phyloP scores from a whole-genome alignment of 1,284 basidiomycete species.

The Takashimella tepidaria region DNA sequence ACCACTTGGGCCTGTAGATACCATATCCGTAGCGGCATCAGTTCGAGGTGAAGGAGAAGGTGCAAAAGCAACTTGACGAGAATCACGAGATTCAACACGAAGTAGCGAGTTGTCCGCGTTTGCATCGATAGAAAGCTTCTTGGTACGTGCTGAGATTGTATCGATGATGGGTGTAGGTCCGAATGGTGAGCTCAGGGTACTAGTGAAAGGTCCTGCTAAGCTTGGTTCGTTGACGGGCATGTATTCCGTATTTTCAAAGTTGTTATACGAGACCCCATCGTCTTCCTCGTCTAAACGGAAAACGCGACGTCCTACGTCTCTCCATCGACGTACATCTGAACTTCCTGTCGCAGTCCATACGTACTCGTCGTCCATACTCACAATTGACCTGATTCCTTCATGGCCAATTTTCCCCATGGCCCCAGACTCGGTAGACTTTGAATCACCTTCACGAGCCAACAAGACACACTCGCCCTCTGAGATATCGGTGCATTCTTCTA shows the following conservation, averaged over 20 bases:
- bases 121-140: constrained; percentile 19
- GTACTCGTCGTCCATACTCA: constrained; percentile 74
- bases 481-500: constrained; percentile 71
- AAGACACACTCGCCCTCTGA: constrained; percentile 85
- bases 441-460: constrained; percentile 62
- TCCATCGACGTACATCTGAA: constrained; percentile 78
- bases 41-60: constrained; percentile 6
- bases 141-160: constrained; percentile 16
- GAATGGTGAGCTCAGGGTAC: constrained; percentile 17
- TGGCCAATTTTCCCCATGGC: constrained; percentile 43
- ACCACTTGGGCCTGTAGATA: neutral
- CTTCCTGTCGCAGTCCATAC: constrained; percentile 87
- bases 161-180: constrained; percentile 19
- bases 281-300: constrained; percentile 58
- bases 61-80: constrained; percentile 38
- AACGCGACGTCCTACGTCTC: constrained; percentile 50
- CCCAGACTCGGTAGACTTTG: neutral
- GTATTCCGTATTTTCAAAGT: constrained; percentile 1
- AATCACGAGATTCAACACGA: constrained; percentile 29
- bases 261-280: constrained; percentile 23
- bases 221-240: constrained; percentile 5
- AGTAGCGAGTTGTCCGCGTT: constrained; percentile 12
- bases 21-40: neutral
- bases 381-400: constrained; percentile 77
- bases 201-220: constrained; percentile 5